Percentiles rank a stretch among this genome's conserved stretches.
Conservation (phyloP, 306 rosid species). For the Sechiopsis laciniata region DNA sequence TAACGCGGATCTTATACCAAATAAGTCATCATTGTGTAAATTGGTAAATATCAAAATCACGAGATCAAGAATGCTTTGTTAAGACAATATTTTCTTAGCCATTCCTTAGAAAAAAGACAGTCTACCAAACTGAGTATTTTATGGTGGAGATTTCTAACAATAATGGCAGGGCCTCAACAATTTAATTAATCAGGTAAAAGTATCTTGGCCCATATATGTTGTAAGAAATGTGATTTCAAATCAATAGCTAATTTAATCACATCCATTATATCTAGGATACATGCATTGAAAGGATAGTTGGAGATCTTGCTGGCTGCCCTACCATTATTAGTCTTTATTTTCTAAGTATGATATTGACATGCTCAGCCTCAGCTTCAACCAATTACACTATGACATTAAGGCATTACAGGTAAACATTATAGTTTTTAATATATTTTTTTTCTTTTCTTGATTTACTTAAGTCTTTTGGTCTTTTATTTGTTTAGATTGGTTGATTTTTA, state of each 20-base stretch:
- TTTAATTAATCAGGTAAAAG: constrained; percentile 1
- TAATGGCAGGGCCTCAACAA: background rate
- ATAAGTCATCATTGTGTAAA: background rate
- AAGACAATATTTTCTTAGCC: constrained; percentile 16
- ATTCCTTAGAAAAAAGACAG: background rate
- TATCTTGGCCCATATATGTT: background rate
- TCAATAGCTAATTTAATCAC: constrained; percentile 11
- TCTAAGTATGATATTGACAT: constrained; percentile 9
- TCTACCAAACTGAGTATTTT: background rate
- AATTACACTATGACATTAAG: background rate
- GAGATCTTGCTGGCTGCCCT: constrained; percentile 11
- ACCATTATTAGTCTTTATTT: background rate
- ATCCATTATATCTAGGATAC: constrained; percentile 9
- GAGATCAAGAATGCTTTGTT: background rate
- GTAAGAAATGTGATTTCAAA: background rate
- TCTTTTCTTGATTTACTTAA: background rate
- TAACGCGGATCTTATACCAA: background rate
- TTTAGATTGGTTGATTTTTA: background rate
- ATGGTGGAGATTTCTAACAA: constrained; percentile 9
- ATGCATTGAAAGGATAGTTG: background rate
- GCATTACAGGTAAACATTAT: background rate
- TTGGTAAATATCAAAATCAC: background rate
- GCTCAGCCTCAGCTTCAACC: background rate
- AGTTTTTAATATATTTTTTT: background rate
- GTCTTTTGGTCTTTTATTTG: background rate